Percentiles rank a stretch among this genome's conserved stretches.
phyloP scores from a whole-genome alignment of 73 alveolate species.

The Effrenium voratum region DNA sequence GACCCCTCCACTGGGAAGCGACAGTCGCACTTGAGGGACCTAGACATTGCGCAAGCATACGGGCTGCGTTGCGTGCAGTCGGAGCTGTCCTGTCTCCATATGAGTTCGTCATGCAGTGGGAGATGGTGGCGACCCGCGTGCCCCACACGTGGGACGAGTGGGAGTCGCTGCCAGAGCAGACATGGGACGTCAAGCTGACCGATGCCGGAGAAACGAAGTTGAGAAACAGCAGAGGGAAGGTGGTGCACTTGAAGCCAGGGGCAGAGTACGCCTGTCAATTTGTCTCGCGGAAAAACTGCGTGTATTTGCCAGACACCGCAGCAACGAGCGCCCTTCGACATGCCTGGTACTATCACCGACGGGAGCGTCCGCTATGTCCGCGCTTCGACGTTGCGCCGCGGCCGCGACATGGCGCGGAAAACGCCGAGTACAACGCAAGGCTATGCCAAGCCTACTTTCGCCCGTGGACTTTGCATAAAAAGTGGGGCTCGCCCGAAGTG shows the following conservation, averaged over 20 bases:
- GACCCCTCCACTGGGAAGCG: too few species aligned
- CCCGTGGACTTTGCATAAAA: slow-evolving; percentile 1
- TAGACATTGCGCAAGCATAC: too few species aligned
- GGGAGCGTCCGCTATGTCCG: not conserved
- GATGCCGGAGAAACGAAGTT: not conserved
- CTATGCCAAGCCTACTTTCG: not conserved
- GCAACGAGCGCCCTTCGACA: not conserved
- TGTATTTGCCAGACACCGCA: not conserved
- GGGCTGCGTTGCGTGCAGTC: too few species aligned
- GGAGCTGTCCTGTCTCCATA: slow-evolving; percentile 27
- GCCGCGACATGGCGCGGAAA: not conserved
- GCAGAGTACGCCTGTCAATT: not conserved
- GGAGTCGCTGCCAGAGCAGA: not conserved
- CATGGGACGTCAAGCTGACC: slow-evolving; percentile 15
- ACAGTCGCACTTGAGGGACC: too few species aligned
- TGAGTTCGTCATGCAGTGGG: slow-evolving; percentile 9
- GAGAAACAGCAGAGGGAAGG: too few species aligned
- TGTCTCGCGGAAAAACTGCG: not conserved
- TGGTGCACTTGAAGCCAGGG: not conserved
- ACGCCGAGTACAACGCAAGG: not conserved
- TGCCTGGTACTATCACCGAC: not conserved
- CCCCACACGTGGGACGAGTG: slow-evolving; percentile 5
- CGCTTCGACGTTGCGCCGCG: not conserved
- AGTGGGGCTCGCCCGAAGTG: too few species aligned
- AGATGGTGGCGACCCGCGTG: not conserved